Conservation (phyloP, 495 filamentous ascomycete genomes). For the Thozetella sp. region DNA sequence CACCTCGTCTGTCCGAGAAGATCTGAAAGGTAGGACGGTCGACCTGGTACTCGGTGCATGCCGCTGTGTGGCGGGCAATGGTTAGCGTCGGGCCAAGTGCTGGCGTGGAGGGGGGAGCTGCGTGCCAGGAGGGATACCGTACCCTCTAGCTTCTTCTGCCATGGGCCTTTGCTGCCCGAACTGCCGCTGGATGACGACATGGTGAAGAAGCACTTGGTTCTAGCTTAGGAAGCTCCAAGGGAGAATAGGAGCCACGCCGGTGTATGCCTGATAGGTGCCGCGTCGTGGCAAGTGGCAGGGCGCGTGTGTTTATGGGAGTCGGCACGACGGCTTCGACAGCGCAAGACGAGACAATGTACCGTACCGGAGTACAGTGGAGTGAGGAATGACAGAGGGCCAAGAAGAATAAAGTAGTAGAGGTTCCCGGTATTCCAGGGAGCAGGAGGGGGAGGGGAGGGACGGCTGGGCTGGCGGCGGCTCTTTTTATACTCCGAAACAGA, state of each 20-base stretch:
- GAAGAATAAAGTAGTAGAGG: no score
- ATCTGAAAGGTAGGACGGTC: conserved; percentile 66
- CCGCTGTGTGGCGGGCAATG: conserved; percentile 43
- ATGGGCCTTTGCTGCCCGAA: conserved; percentile 6
- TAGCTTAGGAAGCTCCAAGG: no score
- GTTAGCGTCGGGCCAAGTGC: neutral
- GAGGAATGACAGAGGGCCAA: no score
- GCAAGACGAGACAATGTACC: no score
- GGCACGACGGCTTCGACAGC: no score
- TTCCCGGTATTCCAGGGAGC: no score
- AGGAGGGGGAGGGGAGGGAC: neutral
- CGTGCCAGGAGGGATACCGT: neutral
- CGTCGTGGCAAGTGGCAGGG: no score
- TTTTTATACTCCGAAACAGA: neutral
- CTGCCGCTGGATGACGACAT: conserved; percentile 2
- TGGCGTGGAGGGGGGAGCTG: neutral
- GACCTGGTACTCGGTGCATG: conserved; percentile 58
- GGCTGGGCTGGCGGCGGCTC: neutral
- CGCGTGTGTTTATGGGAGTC: no score
- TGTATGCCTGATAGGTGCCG: no score
- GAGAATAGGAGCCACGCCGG: no score
- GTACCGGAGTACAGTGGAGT: no score
- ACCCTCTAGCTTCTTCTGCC: conserved; percentile 30
- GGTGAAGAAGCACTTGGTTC: neutral
- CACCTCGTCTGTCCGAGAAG: conserved; percentile 80